Evolutionary conservation across 1,284 basidiomycete species (phyloP).

Genomic region (Blastosporella zonata): DNA sequence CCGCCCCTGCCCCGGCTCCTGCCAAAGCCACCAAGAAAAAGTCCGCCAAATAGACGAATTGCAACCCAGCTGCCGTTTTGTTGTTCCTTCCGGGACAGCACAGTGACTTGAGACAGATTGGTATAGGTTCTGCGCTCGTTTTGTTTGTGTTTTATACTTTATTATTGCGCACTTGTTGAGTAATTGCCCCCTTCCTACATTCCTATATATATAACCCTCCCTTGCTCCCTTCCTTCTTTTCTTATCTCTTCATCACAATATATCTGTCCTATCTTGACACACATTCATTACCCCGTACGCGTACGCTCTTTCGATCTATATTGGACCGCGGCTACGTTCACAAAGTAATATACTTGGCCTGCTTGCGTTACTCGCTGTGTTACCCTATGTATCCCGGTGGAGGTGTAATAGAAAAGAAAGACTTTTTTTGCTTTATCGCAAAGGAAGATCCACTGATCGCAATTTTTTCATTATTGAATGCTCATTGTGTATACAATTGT

Average conservation of each 20-base stretch:
- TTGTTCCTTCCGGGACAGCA: neutral
- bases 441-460: neutral
- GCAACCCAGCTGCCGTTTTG: too few relatives aligned
- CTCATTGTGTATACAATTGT: neutral
- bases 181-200: neutral
- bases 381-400: neutral
- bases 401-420: conserved; percentile 1
- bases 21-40: conserved; percentile 30
- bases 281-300: neutral
- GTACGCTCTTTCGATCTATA: neutral
- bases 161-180: neutral
- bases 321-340: neutral
- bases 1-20: conserved; percentile 16
- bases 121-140: neutral
- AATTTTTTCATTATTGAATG: neutral
- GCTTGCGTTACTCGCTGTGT: neutral
- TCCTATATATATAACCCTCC: neutral
- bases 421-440: neutral
- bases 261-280: neutral
- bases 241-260: neutral
- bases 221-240: neutral
- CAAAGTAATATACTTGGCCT: neutral
- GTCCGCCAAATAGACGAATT: conserved; percentile 13
- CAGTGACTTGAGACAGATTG: neutral
- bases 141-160: conserved; percentile 7